Evolutionary conservation across 2,329 filamentous ascomycete species (phyloP), one percentile per base, ranked within the genome.

Genomic region (Alternaria sp.): DNA sequence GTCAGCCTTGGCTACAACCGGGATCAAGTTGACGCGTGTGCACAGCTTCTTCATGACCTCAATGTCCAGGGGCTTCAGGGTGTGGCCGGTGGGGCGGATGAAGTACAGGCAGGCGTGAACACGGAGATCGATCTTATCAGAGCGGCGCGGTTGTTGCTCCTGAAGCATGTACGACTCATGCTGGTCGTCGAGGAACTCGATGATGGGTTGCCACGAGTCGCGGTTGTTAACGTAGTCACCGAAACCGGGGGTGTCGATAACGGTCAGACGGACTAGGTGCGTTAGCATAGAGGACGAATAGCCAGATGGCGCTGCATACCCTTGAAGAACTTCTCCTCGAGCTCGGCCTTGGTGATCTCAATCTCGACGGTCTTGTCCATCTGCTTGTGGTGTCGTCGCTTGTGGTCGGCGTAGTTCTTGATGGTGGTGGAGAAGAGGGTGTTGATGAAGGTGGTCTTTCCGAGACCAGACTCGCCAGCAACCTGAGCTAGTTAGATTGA

Each of bases 321-420:
- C 89, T 99, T 99, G 91, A 99, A 99, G 88, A 99, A 99, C 87
- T 99, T 99, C 91, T 99, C 96, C 85, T 99, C 96, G 69, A 99
- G 86, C 86, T 99, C 96, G 63, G 96, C 96, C 89, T 99, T 99
- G 82, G 96, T 99, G 81, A 99, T 99, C 84, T 99, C 96, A 75
- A 99, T 99, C 86, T 99, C 96, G 71, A 99, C 96, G 11, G 96
- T 99, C 89, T 98, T 98, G 86, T 99, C 96, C 74, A 98, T 89
- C 87, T 99, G 96, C 90, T 99, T 99, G 85, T 96, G 93, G 84
- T 99, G 96, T 80, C 96, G 93, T 84, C 93, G 92, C 88, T 97
- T 97, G 89, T 99, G 95, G 84, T 99, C 96, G 88, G 96, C 96
- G 83, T 99, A 99, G 89, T 98, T 99, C 89, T 99, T 99, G 89